These are phyloP conservation scores for Fusarium irregulare DNA, from an alignment of 2,329 filamentous ascomycete species.

Conservation along the genomic window DNA sequence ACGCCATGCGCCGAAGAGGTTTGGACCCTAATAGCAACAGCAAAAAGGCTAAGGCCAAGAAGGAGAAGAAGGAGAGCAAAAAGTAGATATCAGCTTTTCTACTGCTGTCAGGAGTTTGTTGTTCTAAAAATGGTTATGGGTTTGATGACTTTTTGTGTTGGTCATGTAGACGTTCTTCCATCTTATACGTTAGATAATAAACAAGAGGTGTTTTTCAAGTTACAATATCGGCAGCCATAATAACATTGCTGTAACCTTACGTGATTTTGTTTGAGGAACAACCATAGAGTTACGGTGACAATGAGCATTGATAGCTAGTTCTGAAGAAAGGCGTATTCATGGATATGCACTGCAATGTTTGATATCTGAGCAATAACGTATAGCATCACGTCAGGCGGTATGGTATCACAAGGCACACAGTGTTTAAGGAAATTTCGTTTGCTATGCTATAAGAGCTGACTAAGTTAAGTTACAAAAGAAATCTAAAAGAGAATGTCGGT, in stretches of 20 bases:
- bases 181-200: constrained; percentile 32
- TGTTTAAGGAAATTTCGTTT: constrained; percentile 17
- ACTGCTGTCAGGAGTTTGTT: constrained; percentile 34
- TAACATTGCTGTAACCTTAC: neutral
- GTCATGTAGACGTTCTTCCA: constrained; percentile 30
- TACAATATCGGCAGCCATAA: neutral
- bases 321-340: neutral
- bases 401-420: neutral
- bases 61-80: constrained; percentile 46
- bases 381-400: neutral
- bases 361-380: neutral
- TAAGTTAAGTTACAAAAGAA: constrained; percentile 15
- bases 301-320: neutral
- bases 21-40: constrained; percentile 72
- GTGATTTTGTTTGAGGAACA: neutral
- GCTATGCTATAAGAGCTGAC: constrained; percentile 21
- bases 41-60: constrained; percentile 48
- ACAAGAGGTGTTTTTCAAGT: constrained; percentile 16
- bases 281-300: neutral
- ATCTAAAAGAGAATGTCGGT: constrained; percentile 17
- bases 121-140: constrained; percentile 30
- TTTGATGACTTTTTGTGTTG: constrained; percentile 24
- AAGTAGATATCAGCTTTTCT: constrained; percentile 36
- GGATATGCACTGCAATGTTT: neutral
- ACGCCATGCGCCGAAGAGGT: constrained; percentile 78